Conservation (phyloP, 2,329 filamentous ascomycete genomes). For the Plectosphaerella sp. region DNA sequence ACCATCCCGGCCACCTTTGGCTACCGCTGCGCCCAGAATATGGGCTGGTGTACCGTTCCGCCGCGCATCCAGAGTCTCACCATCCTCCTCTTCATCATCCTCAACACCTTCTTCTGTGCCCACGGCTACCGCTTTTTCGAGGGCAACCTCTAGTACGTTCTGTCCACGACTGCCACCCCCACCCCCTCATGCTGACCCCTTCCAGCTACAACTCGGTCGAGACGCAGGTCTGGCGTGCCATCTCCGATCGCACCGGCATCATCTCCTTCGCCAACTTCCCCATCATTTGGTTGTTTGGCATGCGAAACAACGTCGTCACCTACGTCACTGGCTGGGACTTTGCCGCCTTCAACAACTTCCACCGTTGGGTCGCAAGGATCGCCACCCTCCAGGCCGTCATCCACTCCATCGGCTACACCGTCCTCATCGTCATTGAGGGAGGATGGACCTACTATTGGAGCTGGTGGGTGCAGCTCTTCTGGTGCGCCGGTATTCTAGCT, state of each 20-base stretch:
- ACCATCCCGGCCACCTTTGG: conserved; percentile 38
- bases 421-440: conserved; percentile 35
- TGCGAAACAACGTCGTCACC: conserved; percentile 61
- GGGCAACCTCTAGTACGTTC: conserved; percentile 34
- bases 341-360: conserved; percentile 61
- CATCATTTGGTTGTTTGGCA: conserved; percentile 61
- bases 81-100: conserved; percentile 27
- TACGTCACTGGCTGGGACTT: conserved; percentile 68
- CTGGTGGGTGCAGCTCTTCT: conserved; percentile 40
- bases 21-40: conserved; percentile 33
- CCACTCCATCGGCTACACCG: conserved; percentile 57
- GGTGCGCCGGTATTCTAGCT: conserved; percentile 44
- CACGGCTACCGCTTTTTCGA: conserved; percentile 31
- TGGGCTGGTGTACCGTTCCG: conserved; percentile 40
- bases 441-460: conserved; percentile 27
- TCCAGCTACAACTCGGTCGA: conserved; percentile 26
- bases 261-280: conserved; percentile 61
- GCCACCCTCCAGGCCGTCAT: conserved; percentile 57
- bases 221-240: conserved; percentile 44
- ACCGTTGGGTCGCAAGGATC: conserved; percentile 61
- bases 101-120: conserved; percentile 32
- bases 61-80: conserved; percentile 37
- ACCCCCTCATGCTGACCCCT: not conserved
- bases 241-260: conserved; percentile 60
- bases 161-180: not conserved